These are phyloP conservation scores for Melastoma candidum DNA, from an alignment of 441 rosid genomes.

Conservation along the genomic window DNA sequence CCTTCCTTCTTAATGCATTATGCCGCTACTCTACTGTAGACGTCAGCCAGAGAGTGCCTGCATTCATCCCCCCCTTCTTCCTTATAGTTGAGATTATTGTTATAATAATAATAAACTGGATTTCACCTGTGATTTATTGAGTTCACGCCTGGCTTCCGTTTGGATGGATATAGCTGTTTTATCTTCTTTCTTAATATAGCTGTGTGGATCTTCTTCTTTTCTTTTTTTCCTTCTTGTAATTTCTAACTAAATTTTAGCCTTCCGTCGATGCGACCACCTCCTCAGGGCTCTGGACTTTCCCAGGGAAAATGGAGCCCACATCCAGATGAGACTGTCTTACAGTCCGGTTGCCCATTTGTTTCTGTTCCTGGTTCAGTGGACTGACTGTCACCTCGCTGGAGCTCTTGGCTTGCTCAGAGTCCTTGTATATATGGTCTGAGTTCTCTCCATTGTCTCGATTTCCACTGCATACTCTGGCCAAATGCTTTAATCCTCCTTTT, in stretches of 20 bases:
- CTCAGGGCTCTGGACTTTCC: slow-evolving; percentile 19
- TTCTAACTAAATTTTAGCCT: not conserved
- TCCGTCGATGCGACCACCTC: not conserved
- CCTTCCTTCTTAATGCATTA: no score
- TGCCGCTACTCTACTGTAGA: no score
- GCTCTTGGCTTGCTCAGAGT: slow-evolving; percentile 16
- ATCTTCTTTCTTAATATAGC: no score
- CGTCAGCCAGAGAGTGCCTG: no score
- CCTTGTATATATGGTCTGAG: slow-evolving; percentile 13
- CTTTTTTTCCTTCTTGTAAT: not conserved
- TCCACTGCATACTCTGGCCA: not conserved
- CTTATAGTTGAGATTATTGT: no score
- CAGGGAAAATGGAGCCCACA: slow-evolving; percentile 11
- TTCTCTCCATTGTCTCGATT: slow-evolving; percentile 7
- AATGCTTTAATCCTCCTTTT: slow-evolving; percentile 7
- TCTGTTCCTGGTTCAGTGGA: slow-evolving; percentile 21
- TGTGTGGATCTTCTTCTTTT: no score
- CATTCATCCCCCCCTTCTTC: no score
- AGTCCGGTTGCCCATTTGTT: slow-evolving; percentile 19
- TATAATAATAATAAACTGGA: no score
- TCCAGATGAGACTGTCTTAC: slow-evolving; percentile 20
- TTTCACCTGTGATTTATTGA: no score
- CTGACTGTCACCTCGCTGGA: slow-evolving; percentile 20
- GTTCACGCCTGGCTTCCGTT: no score
- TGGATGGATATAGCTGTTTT: no score